Evolutionary conservation across 139 green algal genomes (phyloP), one percentile per base, ranked within the genome.

Genomic region (Chlamydomonas schloesseri): DNA sequence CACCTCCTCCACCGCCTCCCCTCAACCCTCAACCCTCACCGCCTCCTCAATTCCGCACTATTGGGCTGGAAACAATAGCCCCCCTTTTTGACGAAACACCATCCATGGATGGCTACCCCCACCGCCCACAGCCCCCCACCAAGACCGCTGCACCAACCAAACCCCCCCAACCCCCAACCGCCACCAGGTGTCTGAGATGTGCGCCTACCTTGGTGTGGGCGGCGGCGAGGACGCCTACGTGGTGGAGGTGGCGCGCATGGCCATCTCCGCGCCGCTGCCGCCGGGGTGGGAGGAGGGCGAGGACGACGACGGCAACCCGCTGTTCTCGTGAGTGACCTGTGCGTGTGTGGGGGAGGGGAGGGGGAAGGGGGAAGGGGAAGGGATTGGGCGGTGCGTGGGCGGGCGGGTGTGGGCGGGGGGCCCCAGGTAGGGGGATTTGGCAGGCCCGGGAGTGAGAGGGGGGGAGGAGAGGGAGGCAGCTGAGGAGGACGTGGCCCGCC

Each of bases 181-280:
- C n/a, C n/a, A n/a, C n/a, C 83, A 95, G 91, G 82, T 92, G 13
- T n/a, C 81, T 23, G 82, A 91, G n/a, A 96, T 96, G 93, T 91
- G 82, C 13, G 53, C 86, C 69, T 95, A 95, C 87, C 72, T 96
- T 13, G 81, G 89, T 37, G 86, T 94, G 47, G 36, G 42, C 13
- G 1, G 29, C 3, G 74, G 71, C 10, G 88, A 93, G 37, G 88
- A 94, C 57, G 53, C 73, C 11, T 94, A 92, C 83, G 42, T 94
- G 21, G 64, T 77, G 84, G 81, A 93, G 79, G 83, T 91, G 26
- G 92, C 82, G 24, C 75, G 84, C 23, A 91, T 95, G 89, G 93
- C 91, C n/a, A 83, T 95, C n/a, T 84, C 31, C 71, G 93, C 92
- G 8, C 91, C 90, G 23, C 72, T 95, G 74, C 94, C 94, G 14